Percentiles rank a stretch among this genome's conserved stretches.
phyloP scores from a whole-genome alignment of 768 basidiomycete species.

The Mycena epipterygia region DNA sequence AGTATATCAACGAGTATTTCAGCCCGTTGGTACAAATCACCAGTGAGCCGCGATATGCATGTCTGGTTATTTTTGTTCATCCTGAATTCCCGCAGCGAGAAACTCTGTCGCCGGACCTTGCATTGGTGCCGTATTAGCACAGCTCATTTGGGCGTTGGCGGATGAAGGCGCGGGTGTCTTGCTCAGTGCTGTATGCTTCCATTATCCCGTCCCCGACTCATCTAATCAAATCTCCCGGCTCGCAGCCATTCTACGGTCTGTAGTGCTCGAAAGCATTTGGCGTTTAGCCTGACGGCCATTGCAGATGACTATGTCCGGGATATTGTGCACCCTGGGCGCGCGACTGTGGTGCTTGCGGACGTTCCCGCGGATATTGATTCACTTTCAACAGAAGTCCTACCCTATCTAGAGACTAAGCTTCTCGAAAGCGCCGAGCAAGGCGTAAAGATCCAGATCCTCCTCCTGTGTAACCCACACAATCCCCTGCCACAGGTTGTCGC shows the following conservation, averaged over 20 bases:
- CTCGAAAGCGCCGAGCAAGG: constrained; percentile 30
- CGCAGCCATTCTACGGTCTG: constrained; percentile 32
- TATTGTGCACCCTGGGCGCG: constrained; percentile 26
- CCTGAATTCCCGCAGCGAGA: background rate
- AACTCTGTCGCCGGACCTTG: constrained; percentile 33
- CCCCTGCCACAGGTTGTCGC: constrained; percentile 42
- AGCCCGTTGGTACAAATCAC: constrained; percentile 27
- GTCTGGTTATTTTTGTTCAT: no score
- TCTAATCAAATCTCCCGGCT: background rate
- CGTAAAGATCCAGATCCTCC: constrained; percentile 39
- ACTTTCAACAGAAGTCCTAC: constrained; percentile 32
- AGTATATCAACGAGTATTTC: constrained; percentile 35
- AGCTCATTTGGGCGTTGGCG: constrained; percentile 30
- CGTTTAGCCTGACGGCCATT: background rate
- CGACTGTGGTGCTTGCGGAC: constrained; percentile 18
- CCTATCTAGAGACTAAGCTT: constrained; percentile 37
- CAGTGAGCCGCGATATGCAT: no score
- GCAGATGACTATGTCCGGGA: constrained; percentile 33
- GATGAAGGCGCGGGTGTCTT: constrained; percentile 30
- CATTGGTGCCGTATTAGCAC: constrained; percentile 30
- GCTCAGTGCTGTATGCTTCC: constrained; percentile 23
- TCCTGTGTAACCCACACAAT: constrained; percentile 49
- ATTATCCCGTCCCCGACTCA: background rate
- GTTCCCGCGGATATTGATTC: constrained; percentile 20
- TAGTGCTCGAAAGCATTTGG: background rate